Conservation (phyloP, 2,329 filamentous ascomycete species). For the Pestalotiopsis sp. region DNA sequence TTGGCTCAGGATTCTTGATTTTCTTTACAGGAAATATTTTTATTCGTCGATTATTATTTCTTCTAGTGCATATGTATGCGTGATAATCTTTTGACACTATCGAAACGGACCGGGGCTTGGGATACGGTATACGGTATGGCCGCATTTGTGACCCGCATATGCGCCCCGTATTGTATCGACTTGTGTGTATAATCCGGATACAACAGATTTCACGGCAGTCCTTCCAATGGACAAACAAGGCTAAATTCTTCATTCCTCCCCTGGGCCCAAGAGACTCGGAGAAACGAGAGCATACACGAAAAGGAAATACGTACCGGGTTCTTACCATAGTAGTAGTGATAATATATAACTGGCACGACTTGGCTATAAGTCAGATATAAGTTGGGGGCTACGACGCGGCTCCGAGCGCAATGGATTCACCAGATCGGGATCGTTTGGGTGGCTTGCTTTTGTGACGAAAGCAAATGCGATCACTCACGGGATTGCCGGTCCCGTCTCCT, state of each 20-base stretch:
- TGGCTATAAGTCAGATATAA: neutral
- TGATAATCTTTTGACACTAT: neutral
- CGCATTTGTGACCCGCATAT: neutral
- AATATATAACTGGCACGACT: neutral
- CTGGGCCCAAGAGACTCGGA: no score
- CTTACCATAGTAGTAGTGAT: neutral
- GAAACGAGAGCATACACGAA: neutral
- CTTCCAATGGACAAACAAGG: no score
- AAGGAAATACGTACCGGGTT: neutral
- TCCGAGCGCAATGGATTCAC: neutral
- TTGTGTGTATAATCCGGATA: neutral
- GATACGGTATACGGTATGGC: neutral
- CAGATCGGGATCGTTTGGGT: neutral
- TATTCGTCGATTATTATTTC: no score
- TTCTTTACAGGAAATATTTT: no score
- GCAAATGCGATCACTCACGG: neutral
- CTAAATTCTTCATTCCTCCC: no score
- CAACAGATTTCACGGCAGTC: neutral
- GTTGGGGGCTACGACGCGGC: neutral
- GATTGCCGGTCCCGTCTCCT: neutral
- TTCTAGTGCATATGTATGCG: no score
- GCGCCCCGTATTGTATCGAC: neutral
- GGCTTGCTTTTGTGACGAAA: neutral
- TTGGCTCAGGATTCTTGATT: no score
- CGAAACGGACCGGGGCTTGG: neutral